A percentile compares a stretch with the other conserved stretches of the same genome.
These are phyloP conservation scores for Acanthamoeba triangularis DNA, from an alignment of 208 protist genomes.

Conservation along the genomic window DNA sequence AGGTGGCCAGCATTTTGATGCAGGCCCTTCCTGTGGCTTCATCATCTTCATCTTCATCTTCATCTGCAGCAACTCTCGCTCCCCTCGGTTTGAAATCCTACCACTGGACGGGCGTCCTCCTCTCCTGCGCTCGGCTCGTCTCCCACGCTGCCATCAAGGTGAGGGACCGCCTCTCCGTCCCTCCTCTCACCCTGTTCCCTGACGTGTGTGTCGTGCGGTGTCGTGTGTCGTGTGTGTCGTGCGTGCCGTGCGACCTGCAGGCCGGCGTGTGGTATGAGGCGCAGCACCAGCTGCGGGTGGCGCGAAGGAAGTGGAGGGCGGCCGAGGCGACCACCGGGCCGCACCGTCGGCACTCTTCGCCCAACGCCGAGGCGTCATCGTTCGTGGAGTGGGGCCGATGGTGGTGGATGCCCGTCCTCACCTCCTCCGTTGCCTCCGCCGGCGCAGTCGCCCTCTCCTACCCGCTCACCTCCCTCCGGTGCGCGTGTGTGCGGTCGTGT, in stretches of 20 bases:
- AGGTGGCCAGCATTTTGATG: background rate
- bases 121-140: background rate
- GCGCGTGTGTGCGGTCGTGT: background rate
- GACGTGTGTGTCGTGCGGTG: background rate
- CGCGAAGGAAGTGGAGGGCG: background rate
- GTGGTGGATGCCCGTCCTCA: background rate
- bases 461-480: background rate
- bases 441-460: conserved; percentile 13
- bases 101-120: background rate
- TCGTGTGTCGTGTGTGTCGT: background rate
- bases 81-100: background rate
- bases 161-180: background rate
- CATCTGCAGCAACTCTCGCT: too few species aligned
- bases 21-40: background rate
- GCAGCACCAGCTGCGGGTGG: background rate
- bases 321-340: background rate
- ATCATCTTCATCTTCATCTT: background rate
- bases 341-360: background rate
- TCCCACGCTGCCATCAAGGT: background rate
- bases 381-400: background rate
- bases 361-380: background rate
- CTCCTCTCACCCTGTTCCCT: background rate
- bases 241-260: background rate
- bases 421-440: background rate
- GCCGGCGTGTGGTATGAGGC: background rate